Conservation (phyloP, 2,329 filamentous ascomycete genomes). For the Fusarium buharicum region DNA sequence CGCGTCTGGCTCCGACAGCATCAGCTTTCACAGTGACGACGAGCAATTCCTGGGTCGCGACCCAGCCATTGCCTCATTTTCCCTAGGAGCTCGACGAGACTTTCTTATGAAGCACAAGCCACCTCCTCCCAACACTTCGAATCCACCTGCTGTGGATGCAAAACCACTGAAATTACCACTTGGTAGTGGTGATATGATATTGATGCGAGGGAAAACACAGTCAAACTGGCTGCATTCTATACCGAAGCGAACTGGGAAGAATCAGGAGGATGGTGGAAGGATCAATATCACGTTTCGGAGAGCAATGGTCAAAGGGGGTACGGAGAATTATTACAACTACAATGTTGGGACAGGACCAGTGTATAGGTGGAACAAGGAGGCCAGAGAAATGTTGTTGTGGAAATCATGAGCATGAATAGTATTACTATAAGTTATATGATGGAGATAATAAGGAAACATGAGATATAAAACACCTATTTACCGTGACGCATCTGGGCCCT, state of each 20-base stretch:
- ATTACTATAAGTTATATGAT: conserved; percentile 20
- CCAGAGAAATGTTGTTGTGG: conserved; percentile 61
- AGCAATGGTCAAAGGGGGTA: conserved; percentile 76
- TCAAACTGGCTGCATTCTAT: conserved; percentile 81
- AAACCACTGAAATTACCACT: conserved; percentile 64
- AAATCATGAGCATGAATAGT: conserved; percentile 43
- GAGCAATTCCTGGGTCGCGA: conserved; percentile 77
- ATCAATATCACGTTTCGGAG: conserved; percentile 83
- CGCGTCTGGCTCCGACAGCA: conserved; percentile 78
- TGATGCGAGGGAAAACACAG: conserved; percentile 82
- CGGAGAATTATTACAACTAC: conserved; percentile 86
- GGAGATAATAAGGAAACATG: conserved; percentile 10
- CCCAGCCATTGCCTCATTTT: conserved; percentile 79
- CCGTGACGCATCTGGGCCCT: conserved; percentile 90
- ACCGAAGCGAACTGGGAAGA: conserved; percentile 75
- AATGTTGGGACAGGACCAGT: conserved; percentile 77
- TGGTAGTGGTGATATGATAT: conserved; percentile 77
- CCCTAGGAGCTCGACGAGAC: conserved; percentile 76
- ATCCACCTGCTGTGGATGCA: conserved; percentile 37
- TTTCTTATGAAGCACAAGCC: conserved; percentile 86
- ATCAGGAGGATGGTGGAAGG: conserved; percentile 69
- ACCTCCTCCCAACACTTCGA: conserved; percentile 49
- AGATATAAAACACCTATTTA: conserved; percentile 54
- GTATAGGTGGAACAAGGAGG: conserved; percentile 72
- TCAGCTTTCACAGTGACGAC: conserved; percentile 83